Evolutionary conservation across 495 filamentous ascomycete genomes (phyloP), one percentile per base, ranked within the genome.

Genomic region (Penicillium subrubescens): DNA sequence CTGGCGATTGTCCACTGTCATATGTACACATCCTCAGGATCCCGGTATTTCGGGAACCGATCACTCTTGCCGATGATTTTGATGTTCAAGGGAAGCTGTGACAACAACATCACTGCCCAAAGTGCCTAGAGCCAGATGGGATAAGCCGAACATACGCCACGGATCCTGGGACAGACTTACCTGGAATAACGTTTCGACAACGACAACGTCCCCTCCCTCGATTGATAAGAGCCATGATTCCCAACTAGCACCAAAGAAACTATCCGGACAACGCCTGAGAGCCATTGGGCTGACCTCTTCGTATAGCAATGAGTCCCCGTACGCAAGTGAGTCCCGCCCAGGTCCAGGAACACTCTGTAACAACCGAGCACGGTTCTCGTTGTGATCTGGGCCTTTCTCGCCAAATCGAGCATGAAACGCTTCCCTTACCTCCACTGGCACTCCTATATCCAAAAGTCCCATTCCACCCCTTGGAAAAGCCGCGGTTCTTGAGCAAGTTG

Each of bases 181-280:
- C 33, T 57, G 55, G 55, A 57, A 57, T n/a, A 57, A 3, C 15
- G 31, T 41, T 17, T 57, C 37, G 10, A 57, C 31, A 3, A 57
- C 17, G 55, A 43, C 34, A 27, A 57, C 55, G 43, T 57, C 33
- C 4, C 55, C 55, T n/a, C 55, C 55, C 8, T 57, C 33, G 21
- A 57, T 57, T 41, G 31, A 25, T 19, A 57, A 41, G 5, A 57
- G 34, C 55, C 55, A 57, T 57, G 17, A 10, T 34, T 46, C 57
- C 57, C 39, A 59, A 39, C 39, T 44, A n/a, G 17, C 21, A 8
- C 57, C 57, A 12, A 6, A 31, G 29, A 19, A 19, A 33, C 4
- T 53, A 11, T 53, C 11, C 33, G 53, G 53, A 6, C 31, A 56
- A 11, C 33, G 17, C 19, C 37, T 56, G 17, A 56, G n/a, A 37